Evolutionary conservation across 345 rosid genomes (phyloP).

Genomic region (Mangifera indica): DNA sequence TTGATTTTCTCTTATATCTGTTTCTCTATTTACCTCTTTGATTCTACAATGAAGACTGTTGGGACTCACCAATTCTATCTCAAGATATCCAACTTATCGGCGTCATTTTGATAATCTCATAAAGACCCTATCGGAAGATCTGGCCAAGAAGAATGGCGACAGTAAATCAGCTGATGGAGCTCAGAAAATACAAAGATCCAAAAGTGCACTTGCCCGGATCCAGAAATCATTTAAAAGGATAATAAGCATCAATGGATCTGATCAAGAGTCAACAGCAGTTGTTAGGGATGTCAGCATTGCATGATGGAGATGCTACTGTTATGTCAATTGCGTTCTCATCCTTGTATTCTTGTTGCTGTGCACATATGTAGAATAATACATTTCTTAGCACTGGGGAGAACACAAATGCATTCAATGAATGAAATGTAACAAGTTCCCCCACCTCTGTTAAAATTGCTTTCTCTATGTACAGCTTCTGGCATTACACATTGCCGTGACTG

Average conservation of each 20-base stretch:
- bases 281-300: conserved; percentile 41
- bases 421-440: not conserved
- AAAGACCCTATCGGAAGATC: conserved; percentile 53
- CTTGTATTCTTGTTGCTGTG: not conserved
- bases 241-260: conserved; percentile 49
- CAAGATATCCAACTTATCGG: conserved; percentile 80
- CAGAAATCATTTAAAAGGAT: conserved; percentile 58
- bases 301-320: conserved; percentile 21
- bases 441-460: not conserved
- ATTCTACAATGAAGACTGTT: conserved; percentile 48
- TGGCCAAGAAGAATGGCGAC: conserved; percentile 47
- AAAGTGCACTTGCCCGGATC: conserved; percentile 53
- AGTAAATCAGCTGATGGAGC: conserved; percentile 26
- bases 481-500: too few relatives aligned
- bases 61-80: conserved; percentile 75
- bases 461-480: not conserved
- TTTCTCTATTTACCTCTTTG: not conserved
- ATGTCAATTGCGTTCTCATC: not conserved
- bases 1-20: not conserved
- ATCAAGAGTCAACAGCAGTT: conserved; percentile 39
- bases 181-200: conserved; percentile 43
- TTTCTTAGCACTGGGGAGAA: conserved; percentile 1
- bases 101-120: conserved; percentile 60
- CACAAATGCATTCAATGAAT: not conserved
- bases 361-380: conserved; percentile 1